Base-by-base conservation (phyloP, 331 rosid species). In the Rhamnella rubrinervis region DNA sequence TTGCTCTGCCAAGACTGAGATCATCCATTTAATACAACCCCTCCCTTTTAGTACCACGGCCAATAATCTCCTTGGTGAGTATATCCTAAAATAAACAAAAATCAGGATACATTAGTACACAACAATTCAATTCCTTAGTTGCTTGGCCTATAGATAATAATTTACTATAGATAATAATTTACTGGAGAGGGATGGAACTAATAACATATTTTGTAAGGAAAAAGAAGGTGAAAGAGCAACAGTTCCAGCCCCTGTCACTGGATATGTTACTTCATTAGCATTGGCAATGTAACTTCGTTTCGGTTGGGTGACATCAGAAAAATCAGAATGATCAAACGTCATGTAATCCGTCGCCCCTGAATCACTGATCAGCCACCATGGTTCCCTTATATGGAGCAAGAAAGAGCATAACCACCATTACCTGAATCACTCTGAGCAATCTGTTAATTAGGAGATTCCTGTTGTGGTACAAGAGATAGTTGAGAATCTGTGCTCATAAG, bases 241-340 rank as follows among this genome's bases (percentile, higher is more conserved):
- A 23, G 23, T 23, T 23, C 23, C 23, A 23, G 1, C 1, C 23
- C 23, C 23, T 23, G 1, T 23, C 23, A 23, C 23, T 23, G 23
- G 23, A 23, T 23, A 23, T 23, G 23, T 23, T 23, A 23, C 23
- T 23, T 1, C 23, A 23, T 23, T 23, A 23, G 23, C 1, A 23
- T 23, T 23, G 23, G 23, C 23, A 23, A 23, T 23, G 23, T 1
- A 23, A 23, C 23, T 23, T 23, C 23, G 23, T 23, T 23, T 23
- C 23, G 23, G 23, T 23, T 23, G 23, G 23, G 23, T 23, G 23
- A 23, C 23, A 23, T 23, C 23, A 23, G 23, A 23, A 23, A 23
- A 23, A 23, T 23, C 23, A 23, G 23, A 23, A 23, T 23, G 23
- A 23, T 23, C 73, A 68, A 56, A 68, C 8, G 73, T 68, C 68